Evolutionary conservation across 2,329 filamentous ascomycete genomes (phyloP).

Genomic region (Zymoseptoria tritici): DNA sequence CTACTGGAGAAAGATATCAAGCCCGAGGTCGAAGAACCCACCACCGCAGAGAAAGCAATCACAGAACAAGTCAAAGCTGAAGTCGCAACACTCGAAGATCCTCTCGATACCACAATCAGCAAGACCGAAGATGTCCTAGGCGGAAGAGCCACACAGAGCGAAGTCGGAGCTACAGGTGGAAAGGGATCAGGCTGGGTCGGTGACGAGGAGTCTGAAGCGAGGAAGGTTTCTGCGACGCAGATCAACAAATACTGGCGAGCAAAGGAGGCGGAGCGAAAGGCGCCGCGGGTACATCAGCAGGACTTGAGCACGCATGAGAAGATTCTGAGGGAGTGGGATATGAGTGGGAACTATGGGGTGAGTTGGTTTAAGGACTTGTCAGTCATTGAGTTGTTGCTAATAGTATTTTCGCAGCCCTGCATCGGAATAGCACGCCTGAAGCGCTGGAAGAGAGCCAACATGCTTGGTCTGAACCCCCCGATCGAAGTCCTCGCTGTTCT

Average conservation of each 20-base stretch:
- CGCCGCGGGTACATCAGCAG: slow-evolving; percentile 70
- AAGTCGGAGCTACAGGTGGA: slow-evolving; percentile 41
- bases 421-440: slow-evolving; percentile 74
- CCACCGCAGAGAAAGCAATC: slow-evolving; percentile 34
- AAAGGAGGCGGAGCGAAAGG: slow-evolving; percentile 61
- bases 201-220: slow-evolving; percentile 50
- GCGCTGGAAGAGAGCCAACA: slow-evolving; percentile 81
- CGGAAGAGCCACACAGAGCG: slow-evolving; percentile 21
- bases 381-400: slow-evolving; percentile 9
- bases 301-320: slow-evolving; percentile 69
- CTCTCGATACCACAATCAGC: slow-evolving; percentile 14
- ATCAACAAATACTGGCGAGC: slow-evolving; percentile 70
- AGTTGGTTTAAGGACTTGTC: slow-evolving; percentile 35
- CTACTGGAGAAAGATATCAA: slow-evolving; percentile 21
- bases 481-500: slow-evolving; percentile 85
- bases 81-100: slow-evolving; percentile 19
- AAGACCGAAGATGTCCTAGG: slow-evolving; percentile 27
- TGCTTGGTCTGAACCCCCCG: slow-evolving; percentile 76
- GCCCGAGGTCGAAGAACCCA: slow-evolving; percentile 26
- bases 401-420: slow-evolving; percentile 57
- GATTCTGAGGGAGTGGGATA: slow-evolving; percentile 84
- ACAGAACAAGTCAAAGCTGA: slow-evolving; percentile 33
- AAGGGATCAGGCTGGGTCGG: slow-evolving; percentile 31
- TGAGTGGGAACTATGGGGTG: slow-evolving; percentile 86
- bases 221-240: slow-evolving; percentile 58